Percentiles rank a stretch among this genome's conserved stretches.
Conservation (phyloP, 176 grass and related monocot genomes). For the Tillandsia fasciculata region DNA sequence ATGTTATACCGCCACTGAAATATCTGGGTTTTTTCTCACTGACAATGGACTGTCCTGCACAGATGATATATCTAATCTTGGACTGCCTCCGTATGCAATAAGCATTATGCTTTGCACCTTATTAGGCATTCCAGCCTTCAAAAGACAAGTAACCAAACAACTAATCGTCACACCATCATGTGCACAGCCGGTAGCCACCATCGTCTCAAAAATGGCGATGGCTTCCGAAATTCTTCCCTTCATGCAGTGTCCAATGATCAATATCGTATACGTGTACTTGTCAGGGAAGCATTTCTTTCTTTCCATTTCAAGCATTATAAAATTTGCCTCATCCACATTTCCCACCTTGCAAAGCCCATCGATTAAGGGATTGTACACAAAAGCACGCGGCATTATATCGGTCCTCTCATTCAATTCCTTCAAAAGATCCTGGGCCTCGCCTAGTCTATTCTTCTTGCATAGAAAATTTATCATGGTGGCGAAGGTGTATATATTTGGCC, state of each 20-base stretch:
- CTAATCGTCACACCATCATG: slow-evolving; percentile 58
- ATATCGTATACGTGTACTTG: slow-evolving; percentile 91
- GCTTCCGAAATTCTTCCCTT: slow-evolving; percentile 81
- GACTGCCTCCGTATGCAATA: slow-evolving; percentile 9
- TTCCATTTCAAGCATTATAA: slow-evolving; percentile 48
- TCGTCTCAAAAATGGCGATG: slow-evolving; percentile 51
- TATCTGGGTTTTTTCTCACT: slow-evolving; percentile 34
- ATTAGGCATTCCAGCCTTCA: slow-evolving; percentile 82
- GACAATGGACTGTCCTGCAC: slow-evolving; percentile 36
- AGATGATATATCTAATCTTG: slow-evolving; percentile 24
- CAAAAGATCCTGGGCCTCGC: slow-evolving; percentile 48
- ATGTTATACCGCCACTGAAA: slow-evolving; percentile 61
- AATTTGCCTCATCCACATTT: slow-evolving; percentile 67
- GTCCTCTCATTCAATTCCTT: slow-evolving; percentile 40
- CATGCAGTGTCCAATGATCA: slow-evolving; percentile 91
- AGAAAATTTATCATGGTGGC: slow-evolving; percentile 62
- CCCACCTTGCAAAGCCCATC: slow-evolving; percentile 72
- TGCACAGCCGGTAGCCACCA: slow-evolving; percentile 60
- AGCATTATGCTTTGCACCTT: slow-evolving; percentile 55
- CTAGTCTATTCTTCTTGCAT: slow-evolving; percentile 66
- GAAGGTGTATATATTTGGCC: slow-evolving; percentile 73
- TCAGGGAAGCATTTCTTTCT: slow-evolving; percentile 55
- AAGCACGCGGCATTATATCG: slow-evolving; percentile 58
- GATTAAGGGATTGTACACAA: slow-evolving; percentile 82
- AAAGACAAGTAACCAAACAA: slow-evolving; percentile 71